phyloP scores from a whole-genome alignment of 257 asterid species.

The Solanum sitiens region DNA sequence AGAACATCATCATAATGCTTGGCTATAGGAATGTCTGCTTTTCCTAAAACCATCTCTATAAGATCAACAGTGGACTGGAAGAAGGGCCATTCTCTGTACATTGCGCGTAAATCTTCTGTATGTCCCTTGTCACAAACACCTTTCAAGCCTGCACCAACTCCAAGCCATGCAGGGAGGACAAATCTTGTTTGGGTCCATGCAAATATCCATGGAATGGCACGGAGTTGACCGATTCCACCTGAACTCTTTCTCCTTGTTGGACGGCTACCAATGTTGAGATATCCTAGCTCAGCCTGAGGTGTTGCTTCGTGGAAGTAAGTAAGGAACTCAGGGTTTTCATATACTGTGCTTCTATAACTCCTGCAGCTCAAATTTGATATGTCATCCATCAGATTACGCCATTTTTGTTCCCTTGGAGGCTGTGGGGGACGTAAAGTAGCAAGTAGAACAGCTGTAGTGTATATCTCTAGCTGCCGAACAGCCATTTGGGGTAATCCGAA shows the following conservation, averaged over 20 bases:
- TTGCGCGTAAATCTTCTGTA: conserved; percentile 66
- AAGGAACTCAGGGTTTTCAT: conserved; percentile 76
- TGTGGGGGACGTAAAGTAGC: conserved; percentile 81
- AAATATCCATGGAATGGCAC: conserved; percentile 93
- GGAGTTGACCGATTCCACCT: conserved; percentile 61
- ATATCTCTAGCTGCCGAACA: conserved; percentile 87
- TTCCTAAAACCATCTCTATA: conserved; percentile 92
- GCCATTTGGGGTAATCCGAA: conserved; percentile 92
- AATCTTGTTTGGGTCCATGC: conserved; percentile 98
- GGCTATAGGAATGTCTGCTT: conserved; percentile 72
- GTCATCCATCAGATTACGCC: conserved; percentile 90
- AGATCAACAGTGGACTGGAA: conserved; percentile 84
- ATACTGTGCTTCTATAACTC: conserved; percentile 63
- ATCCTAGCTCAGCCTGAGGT: conserved; percentile 90
- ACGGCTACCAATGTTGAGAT: conserved; percentile 91
- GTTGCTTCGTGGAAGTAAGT: conserved; percentile 94
- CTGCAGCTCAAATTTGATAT: conserved; percentile 70
- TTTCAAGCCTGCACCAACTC: conserved; percentile 84
- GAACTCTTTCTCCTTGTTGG: conserved; percentile 78
- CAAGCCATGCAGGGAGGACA: conserved; percentile 97
- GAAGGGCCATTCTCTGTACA: conserved; percentile 94
- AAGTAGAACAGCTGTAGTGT: conserved; percentile 90
- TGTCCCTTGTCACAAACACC: conserved; percentile 73
- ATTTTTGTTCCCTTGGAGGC: conserved; percentile 71
- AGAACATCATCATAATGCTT: conserved; percentile 81